Base-by-base conservation (phyloP, 1,284 basidiomycete genomes). In the Chalciporus piperatoides region DNA sequence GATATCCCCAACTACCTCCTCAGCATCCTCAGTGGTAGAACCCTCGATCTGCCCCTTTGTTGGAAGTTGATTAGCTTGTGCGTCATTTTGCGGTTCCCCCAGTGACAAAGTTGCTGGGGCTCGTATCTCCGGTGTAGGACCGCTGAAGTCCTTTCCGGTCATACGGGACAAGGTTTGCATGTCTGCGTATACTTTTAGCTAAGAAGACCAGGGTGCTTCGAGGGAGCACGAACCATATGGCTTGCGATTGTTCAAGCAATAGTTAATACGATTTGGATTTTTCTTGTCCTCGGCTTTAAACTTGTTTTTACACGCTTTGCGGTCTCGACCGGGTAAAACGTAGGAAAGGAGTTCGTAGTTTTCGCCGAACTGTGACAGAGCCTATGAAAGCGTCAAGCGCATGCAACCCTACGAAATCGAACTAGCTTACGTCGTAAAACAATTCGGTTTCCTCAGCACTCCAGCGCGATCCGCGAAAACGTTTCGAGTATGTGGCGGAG, bases 261-360 rank as follows among this genome's bases (percentile, higher is more conserved):
- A 74, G 48, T 80, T 82, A 50, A 90, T 87, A 39, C 85, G 75
- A 15, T 72, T 75, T 23, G 83, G 76, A 61, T 92, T 85, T 60
- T 78, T 82, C 68, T 81, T 88, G 64, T 95, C 92, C 67, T 95
- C 92, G 0, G 82, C 76, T 59, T 89, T 92, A 74, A 92, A 95
- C 67, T 96, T 96, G 61, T 87, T 86, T 69, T 92, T 92, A 69
- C 93, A 93, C 40, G 90, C 84, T 58, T 86, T 89, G 14, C 92
- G 78, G 60, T 90, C 87, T n/a, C 92, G 83, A 14, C 86, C 85
- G 24, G 91, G 90, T 30, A 95, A 77, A 9, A 93, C 77, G 54
- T 85, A 84, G 2, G 92, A 87, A 49, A 95, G 92, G 51, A 95
- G 80, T 64, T 95, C 92, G 61, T 94, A 95, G 58, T 95, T 93